Evolutionary conservation across 2,329 filamentous ascomycete genomes (phyloP).

Genomic region (Colletotrichum musicola): DNA sequence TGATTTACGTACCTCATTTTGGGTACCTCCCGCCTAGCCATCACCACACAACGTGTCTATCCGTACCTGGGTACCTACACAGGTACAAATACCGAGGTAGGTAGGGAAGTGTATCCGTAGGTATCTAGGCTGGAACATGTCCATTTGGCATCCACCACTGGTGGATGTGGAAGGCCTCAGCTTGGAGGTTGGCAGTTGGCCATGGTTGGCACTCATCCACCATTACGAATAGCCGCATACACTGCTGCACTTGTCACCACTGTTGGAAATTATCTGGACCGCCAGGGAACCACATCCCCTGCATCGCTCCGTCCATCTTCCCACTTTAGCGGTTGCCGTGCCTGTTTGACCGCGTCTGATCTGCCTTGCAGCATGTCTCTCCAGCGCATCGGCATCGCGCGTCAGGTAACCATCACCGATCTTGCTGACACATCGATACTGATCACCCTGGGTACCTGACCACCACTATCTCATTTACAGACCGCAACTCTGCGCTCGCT

Average conservation of each 20-base stretch:
- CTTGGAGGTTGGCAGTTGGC: slow-evolving; percentile 11
- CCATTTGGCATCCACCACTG: not conserved
- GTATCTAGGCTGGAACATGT: not conserved
- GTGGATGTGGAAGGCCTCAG: slow-evolving; percentile 34
- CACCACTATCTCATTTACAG: slow-evolving; percentile 3
- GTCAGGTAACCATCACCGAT: slow-evolving; percentile 20
- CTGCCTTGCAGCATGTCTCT: slow-evolving; percentile 5
- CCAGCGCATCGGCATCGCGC: not conserved
- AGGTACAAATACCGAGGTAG: too few relatives aligned
- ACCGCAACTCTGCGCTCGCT: slow-evolving; percentile 29
- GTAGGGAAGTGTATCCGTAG: too few relatives aligned
- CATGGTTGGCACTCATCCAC: slow-evolving; percentile 20
- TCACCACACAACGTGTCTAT: too few relatives aligned
- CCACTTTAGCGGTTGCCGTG: slow-evolving; percentile 1
- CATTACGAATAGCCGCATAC: slow-evolving; percentile 21
- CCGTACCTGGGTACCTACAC: too few relatives aligned
- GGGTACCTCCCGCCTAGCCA: not conserved
- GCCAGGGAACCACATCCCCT: not conserved
- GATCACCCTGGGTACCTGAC: not conserved
- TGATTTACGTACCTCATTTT: not conserved
- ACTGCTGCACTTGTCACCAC: slow-evolving; percentile 1
- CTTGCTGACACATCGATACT: slow-evolving; percentile 12
- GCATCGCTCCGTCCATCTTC: slow-evolving; percentile 7
- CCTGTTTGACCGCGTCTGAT: slow-evolving; percentile 13
- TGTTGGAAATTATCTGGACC: slow-evolving; percentile 21